Conservation (phyloP, 73 alveolate genomes). For the Durusdinium trenchii region DNA sequence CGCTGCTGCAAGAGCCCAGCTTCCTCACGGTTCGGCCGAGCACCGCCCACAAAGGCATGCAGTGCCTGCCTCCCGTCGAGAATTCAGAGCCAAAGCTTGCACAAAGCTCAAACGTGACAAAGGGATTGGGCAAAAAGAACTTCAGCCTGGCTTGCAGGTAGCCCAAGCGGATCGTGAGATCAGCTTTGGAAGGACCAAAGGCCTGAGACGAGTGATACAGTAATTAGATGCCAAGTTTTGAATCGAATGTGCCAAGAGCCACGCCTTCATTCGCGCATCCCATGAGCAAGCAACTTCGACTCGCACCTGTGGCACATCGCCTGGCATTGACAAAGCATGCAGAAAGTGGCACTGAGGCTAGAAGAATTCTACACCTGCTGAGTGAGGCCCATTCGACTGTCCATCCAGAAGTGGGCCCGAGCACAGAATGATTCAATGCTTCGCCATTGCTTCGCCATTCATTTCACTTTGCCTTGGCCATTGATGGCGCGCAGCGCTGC, state of each 20-base stretch:
- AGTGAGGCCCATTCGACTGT: no score
- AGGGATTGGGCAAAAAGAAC: not conserved
- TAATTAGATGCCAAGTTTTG: not conserved
- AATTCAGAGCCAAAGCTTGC: not conserved
- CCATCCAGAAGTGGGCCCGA: not conserved
- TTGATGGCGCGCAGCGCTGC: conserved; percentile 77
- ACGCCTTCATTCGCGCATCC: conserved; percentile 56
- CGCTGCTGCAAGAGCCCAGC: conserved; percentile 85
- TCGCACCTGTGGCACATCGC: conserved; percentile 9
- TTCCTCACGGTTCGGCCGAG: conserved; percentile 43
- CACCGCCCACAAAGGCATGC: conserved; percentile 65
- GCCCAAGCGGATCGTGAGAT: conserved; percentile 79
- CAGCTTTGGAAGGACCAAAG: conserved; percentile 79
- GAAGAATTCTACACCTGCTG: no score
- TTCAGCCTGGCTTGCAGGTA: conserved; percentile 79
- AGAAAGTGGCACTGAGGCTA: not conserved
- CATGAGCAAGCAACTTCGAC: conserved; percentile 77
- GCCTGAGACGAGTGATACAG: not conserved
- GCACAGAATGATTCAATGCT: not conserved
- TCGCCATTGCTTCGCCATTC: not conserved
- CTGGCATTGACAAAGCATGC: not conserved
- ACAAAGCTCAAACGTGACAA: not conserved
- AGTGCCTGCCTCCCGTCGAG: conserved; percentile 51
- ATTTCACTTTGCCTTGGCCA: not conserved
- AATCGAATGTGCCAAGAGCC: not conserved